Evolutionary conservation across 495 filamentous ascomycete genomes (phyloP), one percentile per base, ranked within the genome.

Genomic region (Penicillium steckii): DNA sequence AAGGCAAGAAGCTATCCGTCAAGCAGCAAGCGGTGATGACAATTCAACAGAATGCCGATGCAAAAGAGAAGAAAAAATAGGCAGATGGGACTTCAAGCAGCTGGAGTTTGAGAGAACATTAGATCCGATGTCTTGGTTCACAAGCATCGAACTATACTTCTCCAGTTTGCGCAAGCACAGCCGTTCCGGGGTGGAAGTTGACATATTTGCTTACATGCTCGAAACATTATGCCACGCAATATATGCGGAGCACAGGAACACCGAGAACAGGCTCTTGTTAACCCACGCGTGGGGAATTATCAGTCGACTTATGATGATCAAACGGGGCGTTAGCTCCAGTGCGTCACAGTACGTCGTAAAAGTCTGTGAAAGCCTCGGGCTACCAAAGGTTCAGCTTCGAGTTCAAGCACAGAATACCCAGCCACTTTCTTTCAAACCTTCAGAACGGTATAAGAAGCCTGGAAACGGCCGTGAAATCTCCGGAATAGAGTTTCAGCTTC

Each of bases 401-500:
- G 25, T n/a, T 13, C 26, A 27, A 27, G 4, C 26, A 10, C 26
- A 61, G 0, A 24, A 22, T 15, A 24, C 46, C 4, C 46, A 49
- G 8, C n/a, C 26, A 2, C 49, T 81, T 25, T 65, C 68, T 9
- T 79, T 78, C 53, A 52, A 64, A 1, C 64, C 70, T 30, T 60
- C 59, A 22, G 56, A 64, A 33, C 53, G 33, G 12, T 47, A 35
- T 27, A 10, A 27, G 30, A 55, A 30, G 7, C 48, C 38, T 2
- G 42, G 60, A 17, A 17, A 70, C 2, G 47, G 53, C 1, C 59
- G 74, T 37, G 55, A 43, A 8, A 23, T 66, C n/a, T 60, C 66
- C 18, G 59, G 53, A 19, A 54, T 61, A 18, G 72, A 82, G n/a
- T 88, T 90, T 47, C 85, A 88, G 59, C 74, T 91, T 0, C 44